Conservation (phyloP, 2,329 filamentous ascomycete species). For the Hymenoscyphus fructigenus region DNA sequence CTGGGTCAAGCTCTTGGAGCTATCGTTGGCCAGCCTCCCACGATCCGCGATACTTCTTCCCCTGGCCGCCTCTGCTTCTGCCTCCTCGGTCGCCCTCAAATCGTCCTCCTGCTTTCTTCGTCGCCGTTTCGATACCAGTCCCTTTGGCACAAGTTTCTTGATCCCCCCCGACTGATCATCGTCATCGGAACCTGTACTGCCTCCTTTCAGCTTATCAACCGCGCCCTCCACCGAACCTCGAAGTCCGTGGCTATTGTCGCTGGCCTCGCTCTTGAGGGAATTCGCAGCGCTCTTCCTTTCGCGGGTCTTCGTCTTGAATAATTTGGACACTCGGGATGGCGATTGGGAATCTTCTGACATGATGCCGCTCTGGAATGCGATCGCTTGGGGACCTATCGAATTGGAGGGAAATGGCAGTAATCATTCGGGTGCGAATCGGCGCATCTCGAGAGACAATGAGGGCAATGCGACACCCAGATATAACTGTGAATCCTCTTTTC, state of each 20-base stretch:
- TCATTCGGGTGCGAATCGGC: background rate
- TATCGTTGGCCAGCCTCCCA: constrained; percentile 34
- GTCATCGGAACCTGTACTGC: constrained; percentile 21
- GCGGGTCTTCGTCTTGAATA: constrained; percentile 30
- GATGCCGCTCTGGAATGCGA: constrained; percentile 26
- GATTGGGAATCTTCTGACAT: constrained; percentile 33
- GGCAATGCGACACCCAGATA: too few species aligned
- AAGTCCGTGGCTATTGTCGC: constrained; percentile 22
- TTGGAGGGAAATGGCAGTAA: background rate
- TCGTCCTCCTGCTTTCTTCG: constrained; percentile 47
- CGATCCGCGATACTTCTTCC: constrained; percentile 36
- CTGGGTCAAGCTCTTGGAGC: background rate
- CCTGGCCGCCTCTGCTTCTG: constrained; percentile 32
- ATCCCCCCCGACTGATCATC: constrained; percentile 39
- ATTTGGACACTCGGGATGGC: constrained; percentile 22
- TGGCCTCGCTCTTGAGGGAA: constrained; percentile 31
- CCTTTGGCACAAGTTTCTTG: constrained; percentile 54
- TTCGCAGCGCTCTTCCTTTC: constrained; percentile 26
- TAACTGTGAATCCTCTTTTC: background rate
- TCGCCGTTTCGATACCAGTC: constrained; percentile 47
- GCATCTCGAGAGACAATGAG: background rate
- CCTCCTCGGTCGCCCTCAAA: constrained; percentile 35
- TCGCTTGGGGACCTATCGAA: background rate
- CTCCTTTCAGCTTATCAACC: constrained; percentile 29
- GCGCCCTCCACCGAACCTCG: constrained; percentile 28